Evolutionary conservation across 116 monocot genomes (phyloP).

Genomic region (Posidonia oceanica): DNA sequence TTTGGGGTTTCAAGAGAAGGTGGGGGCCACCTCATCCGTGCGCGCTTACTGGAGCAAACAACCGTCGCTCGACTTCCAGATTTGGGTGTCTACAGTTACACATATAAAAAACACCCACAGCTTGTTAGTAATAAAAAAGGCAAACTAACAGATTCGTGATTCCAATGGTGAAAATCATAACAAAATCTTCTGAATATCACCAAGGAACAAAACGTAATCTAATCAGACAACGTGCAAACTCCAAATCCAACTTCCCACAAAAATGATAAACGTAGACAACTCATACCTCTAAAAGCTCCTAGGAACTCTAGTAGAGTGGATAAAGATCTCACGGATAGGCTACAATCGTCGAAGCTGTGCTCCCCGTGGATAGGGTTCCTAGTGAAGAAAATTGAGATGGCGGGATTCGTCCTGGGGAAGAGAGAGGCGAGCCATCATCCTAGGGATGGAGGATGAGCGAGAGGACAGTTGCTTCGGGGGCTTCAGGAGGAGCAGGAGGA

Average conservation of each 20-base stretch:
- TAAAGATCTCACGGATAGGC: not conserved
- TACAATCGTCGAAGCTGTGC: slow-evolving; percentile 2
- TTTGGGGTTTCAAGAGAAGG: no score
- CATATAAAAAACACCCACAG: no score
- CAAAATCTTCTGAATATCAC: not conserved
- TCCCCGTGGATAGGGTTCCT: slow-evolving; percentile 17
- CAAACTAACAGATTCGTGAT: no score
- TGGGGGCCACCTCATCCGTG: no score
- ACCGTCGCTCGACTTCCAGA: no score
- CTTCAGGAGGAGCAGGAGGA: no score
- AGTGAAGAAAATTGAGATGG: slow-evolving; percentile 16
- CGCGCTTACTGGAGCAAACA: no score
- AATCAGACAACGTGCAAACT: not conserved
- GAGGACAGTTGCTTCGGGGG: no score
- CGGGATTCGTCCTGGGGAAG: slow-evolving; percentile 21
- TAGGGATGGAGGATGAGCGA: no score
- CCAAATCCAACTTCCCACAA: not conserved
- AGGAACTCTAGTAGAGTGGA: not conserved
- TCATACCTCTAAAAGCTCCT: slow-evolving; percentile 1
- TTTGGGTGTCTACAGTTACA: no score
- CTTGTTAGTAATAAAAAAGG: no score
- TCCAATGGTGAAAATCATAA: not conserved
- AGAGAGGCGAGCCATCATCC: slow-evolving; percentile 33
- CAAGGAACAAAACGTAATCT: not conserved
- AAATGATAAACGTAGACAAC: not conserved